Base-by-base conservation (phyloP, 202 grass and related monocot species). In the Alloteropsis angusta region DNA sequence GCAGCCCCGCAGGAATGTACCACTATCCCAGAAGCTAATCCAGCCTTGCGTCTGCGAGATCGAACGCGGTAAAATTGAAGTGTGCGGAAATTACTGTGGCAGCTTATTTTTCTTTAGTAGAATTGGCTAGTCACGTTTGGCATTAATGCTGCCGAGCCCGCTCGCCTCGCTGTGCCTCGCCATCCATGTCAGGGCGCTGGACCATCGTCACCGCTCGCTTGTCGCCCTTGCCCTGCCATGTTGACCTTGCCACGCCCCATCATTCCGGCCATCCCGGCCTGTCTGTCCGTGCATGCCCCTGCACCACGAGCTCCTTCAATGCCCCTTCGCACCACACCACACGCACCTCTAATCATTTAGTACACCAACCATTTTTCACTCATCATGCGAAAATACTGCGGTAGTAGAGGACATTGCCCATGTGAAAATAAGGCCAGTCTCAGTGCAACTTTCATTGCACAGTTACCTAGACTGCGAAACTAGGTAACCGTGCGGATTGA, bases 201-300 rank as follows among this genome's bases (percentile, higher is more conserved):
- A 87, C 85, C 85, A 75, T 46, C 8, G 80, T 60, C 77, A 55
- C 79, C 84, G 77, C 61, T 55, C 62, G 47, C 67, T 74, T 59
- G 68, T 41, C 30, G 57, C 80, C 72, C 15, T 28, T 22, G 26
- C 7, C 23, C 25, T 44, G 5, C 43, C 85, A 72, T 79, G 60
- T 87, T 87, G 85, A 88, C 86, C 68, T 84, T 19, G 85, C 74
- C 32, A 11, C 13, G 59, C 57, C 46, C 47, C 43, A 60, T 46
- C 80, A 75, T 58, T 67, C 52, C 22, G 19, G 42, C 77, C 78
- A 45, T 81, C 35, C 48, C 45, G 18, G 8, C 59, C 42, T 60
- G 34, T 25, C 53, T 75, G 49, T 49, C 25, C 62, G 36, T 7
- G 28, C 21, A 38, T 3, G 2, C 63, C 19, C 10, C 50, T 2